These are phyloP conservation scores for Candida oleophila DNA, from an alignment of 805 yeast genomes.

Conservation along the genomic window DNA sequence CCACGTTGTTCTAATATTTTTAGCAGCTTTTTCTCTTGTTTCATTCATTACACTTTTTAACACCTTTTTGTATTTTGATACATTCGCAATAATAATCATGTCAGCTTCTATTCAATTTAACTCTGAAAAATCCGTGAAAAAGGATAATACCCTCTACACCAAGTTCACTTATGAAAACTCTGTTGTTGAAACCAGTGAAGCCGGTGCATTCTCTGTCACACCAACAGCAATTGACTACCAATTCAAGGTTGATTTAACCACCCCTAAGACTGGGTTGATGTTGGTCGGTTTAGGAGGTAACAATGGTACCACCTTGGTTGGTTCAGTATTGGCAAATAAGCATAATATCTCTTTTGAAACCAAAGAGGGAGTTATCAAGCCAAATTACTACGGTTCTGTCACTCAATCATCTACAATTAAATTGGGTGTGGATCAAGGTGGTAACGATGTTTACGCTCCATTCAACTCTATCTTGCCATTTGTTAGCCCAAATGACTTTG, in stretches of 20 bases:
- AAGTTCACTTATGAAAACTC: conserved; percentile 75
- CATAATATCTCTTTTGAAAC: conserved; percentile 75
- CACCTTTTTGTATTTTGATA: neutral
- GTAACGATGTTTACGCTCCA: conserved; percentile 89
- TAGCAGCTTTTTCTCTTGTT: neutral
- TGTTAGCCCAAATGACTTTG: conserved; percentile 86
- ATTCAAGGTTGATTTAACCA: conserved; percentile 78
- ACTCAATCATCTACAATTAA: conserved; percentile 90
- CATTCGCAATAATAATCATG: too few species aligned
- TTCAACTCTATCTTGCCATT: conserved; percentile 87
- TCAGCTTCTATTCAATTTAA: conserved; percentile 51
- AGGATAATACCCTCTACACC: conserved; percentile 53
- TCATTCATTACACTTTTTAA: neutral
- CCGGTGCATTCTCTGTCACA: conserved; percentile 60
- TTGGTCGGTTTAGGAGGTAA: conserved; percentile 96
- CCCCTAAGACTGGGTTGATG: conserved; percentile 85
- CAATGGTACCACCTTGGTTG: conserved; percentile 89
- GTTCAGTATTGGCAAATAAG: conserved; percentile 83
- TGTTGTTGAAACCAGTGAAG: conserved; percentile 53
- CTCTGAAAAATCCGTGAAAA: conserved; percentile 51
- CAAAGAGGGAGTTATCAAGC: conserved; percentile 70
- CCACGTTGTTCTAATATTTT: neutral
- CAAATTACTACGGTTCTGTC: conserved; percentile 91
- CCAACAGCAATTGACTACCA: conserved; percentile 74
- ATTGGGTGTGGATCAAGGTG: conserved; percentile 77